phyloP scores from a whole-genome alignment of 805 yeast genomes.

The Saccharomycopsis sp. region DNA sequence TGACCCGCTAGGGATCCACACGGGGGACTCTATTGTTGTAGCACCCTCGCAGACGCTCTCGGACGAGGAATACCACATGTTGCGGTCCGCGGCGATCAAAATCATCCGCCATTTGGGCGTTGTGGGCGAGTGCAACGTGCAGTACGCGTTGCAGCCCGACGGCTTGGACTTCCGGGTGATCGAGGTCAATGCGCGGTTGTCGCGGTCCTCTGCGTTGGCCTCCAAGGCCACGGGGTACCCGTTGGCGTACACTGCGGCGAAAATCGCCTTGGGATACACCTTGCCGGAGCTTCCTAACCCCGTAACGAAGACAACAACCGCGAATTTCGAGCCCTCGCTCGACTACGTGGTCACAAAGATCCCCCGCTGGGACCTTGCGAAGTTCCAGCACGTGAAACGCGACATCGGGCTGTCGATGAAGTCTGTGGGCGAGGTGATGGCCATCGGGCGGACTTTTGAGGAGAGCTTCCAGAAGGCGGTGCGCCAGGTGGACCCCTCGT shows the following conservation, averaged over 20 bases:
- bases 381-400: slow-evolving; percentile 92
- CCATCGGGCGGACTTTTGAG: slow-evolving; percentile 95
- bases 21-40: slow-evolving; percentile 98
- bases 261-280: slow-evolving; percentile 90
- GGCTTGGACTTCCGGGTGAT: slow-evolving; percentile 93
- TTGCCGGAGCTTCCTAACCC: slow-evolving; percentile 94
- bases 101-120: slow-evolving; percentile 97
- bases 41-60: slow-evolving; percentile 98
- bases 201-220: slow-evolving; percentile 96
- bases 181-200: slow-evolving; percentile 95
- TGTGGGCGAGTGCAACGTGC: slow-evolving; percentile 98
- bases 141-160: slow-evolving; percentile 93
- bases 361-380: slow-evolving; percentile 96
- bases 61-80: slow-evolving; percentile 97
- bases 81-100: slow-evolving; percentile 94
- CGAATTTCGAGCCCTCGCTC: slow-evolving; percentile 93
- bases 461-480: slow-evolving; percentile 97
- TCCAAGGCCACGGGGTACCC: slow-evolving; percentile 99
- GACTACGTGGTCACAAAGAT: slow-evolving; percentile 96
- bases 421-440: slow-evolving; percentile 99
- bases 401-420: slow-evolving; percentile 95
- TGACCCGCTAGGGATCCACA: slow-evolving; percentile 96
- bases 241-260: slow-evolving; percentile 97
- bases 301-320: slow-evolving; percentile 91
- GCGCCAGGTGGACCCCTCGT: slow-evolving; percentile 90